These are phyloP conservation scores for Fragaria iinumae DNA, from an alignment of 306 rosid species.

Conservation along the genomic window DNA sequence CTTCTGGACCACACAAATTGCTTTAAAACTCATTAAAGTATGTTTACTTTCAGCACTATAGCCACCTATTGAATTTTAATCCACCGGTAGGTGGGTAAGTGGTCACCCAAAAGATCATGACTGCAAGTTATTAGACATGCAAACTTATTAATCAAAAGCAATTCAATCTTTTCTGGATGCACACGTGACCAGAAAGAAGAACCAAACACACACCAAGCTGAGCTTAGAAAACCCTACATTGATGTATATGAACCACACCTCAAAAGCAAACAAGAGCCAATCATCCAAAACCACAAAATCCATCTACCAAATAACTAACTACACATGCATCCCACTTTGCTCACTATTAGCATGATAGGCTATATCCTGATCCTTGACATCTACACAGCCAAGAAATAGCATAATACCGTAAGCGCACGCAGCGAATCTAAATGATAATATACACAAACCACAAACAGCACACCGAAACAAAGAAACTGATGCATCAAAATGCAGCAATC, in stretches of 20 bases:
- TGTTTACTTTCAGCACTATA: not conserved
- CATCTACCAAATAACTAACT: not conserved
- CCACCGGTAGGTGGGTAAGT: not conserved
- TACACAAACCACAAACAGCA: not conserved
- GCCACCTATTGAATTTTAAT: not conserved
- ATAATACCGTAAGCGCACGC: not conserved
- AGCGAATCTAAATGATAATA: not conserved
- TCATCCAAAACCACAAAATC: not conserved
- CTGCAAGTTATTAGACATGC: not conserved
- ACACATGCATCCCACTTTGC: not conserved
- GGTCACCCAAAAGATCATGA: not conserved
- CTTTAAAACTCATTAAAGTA: not conserved
- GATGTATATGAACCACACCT: not conserved
- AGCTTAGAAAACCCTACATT: not conserved
- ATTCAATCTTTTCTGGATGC: not conserved
- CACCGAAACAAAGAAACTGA: not conserved
- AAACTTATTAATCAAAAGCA: not conserved
- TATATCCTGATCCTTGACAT: not conserved
- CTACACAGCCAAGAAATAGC: not conserved
- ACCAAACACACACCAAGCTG: not conserved
- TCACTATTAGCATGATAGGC: not conserved
- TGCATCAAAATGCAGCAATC: not conserved
- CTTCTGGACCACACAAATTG: not conserved
- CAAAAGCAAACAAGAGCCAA: not conserved
- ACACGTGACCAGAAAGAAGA: not conserved